Evolutionary conservation across 768 basidiomycete species (phyloP).

Genomic region (Lyophyllum atratum): DNA sequence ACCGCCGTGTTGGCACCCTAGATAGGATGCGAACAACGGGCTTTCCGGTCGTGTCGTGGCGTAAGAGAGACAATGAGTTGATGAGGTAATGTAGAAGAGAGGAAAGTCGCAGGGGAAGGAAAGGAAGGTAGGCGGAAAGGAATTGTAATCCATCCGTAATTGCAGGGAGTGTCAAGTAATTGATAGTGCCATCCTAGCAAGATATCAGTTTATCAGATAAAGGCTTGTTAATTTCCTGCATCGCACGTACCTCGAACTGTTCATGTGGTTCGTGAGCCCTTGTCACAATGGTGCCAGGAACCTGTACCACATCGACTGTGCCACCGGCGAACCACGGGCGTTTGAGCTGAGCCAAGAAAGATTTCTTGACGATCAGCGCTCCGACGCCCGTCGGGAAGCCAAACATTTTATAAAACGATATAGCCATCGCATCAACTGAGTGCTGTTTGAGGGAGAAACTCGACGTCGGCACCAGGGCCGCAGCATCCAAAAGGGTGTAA

Average conservation of each 20-base stretch:
- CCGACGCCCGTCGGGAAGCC: slow-evolving; percentile 87
- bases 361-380: slow-evolving; percentile 72
- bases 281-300: slow-evolving; percentile 72
- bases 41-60: slow-evolving; percentile 59
- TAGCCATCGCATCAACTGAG: slow-evolving; percentile 78
- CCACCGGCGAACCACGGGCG: slow-evolving; percentile 88
- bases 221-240: neutral
- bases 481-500: slow-evolving; percentile 77
- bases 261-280: slow-evolving; percentile 61
- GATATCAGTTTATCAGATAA: neutral
- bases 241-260: slow-evolving; percentile 68
- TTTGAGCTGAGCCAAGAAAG: slow-evolving; percentile 58
- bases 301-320: slow-evolving; percentile 81
- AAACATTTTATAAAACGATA: slow-evolving; percentile 92
- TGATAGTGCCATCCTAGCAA: slow-evolving; percentile 79
- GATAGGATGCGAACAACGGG: slow-evolving; percentile 75
- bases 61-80: slow-evolving; percentile 52
- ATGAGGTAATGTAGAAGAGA: slow-evolving; percentile 66
- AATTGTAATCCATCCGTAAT: slow-evolving; percentile 78
- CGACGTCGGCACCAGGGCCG: slow-evolving; percentile 77
- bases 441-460: slow-evolving; percentile 63
- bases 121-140: slow-evolving; percentile 76
- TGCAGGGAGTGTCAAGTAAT: slow-evolving; percentile 77
- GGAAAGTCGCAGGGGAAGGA: slow-evolving; percentile 75
- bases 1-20: slow-evolving; percentile 50